A percentile compares a stretch with the other conserved stretches of the same genome.
phyloP scores from a whole-genome alignment of 768 basidiomycete species.

The Obba rivulosa region DNA sequence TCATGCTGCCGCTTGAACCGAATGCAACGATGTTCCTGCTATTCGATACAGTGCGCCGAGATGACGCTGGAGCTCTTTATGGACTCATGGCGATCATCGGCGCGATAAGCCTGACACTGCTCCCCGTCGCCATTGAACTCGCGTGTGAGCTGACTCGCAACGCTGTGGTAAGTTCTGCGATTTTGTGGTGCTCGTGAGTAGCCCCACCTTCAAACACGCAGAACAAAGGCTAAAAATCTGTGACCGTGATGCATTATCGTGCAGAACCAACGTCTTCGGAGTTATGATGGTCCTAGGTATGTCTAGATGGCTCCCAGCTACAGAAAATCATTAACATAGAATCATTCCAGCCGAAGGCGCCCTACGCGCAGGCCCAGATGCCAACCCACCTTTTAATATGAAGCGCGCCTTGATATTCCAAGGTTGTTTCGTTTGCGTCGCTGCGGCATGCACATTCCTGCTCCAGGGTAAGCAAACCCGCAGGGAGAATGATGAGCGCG shows the following conservation, averaged over 20 bases:
- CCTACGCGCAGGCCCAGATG: conserved; percentile 54
- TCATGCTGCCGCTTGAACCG: no score
- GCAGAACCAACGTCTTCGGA: conserved; percentile 59
- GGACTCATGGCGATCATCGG: conserved; percentile 68
- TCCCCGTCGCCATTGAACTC: conserved; percentile 75
- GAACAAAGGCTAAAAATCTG: no score
- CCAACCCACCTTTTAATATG: conserved; percentile 74
- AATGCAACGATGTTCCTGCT: no score
- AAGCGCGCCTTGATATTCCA: conserved; percentile 61
- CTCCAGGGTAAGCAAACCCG: conserved; percentile 58
- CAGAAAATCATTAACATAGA: no score
- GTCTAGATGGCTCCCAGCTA: conserved; percentile 16
- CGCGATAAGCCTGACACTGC: conserved; percentile 55
- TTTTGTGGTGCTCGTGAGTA: conserved; percentile 71
- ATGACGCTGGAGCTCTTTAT: conserved; percentile 58
- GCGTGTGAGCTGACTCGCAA: conserved; percentile 77
- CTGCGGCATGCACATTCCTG: conserved; percentile 40
- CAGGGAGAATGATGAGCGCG: conserved; percentile 50
- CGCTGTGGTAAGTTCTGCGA: conserved; percentile 68
- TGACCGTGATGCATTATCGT: no score
- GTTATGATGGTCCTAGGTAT: conserved; percentile 59
- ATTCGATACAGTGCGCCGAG: conserved; percentile 53
- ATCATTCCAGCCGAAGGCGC: conserved; percentile 51
- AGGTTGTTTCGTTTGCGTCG: conserved; percentile 40
- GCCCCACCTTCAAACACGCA: neutral